Percentiles rank a stretch among this genome's conserved stretches.
These are phyloP conservation scores for Didymosphaeria variabile DNA, from an alignment of 2,329 filamentous ascomycete genomes.

Conservation along the genomic window DNA sequence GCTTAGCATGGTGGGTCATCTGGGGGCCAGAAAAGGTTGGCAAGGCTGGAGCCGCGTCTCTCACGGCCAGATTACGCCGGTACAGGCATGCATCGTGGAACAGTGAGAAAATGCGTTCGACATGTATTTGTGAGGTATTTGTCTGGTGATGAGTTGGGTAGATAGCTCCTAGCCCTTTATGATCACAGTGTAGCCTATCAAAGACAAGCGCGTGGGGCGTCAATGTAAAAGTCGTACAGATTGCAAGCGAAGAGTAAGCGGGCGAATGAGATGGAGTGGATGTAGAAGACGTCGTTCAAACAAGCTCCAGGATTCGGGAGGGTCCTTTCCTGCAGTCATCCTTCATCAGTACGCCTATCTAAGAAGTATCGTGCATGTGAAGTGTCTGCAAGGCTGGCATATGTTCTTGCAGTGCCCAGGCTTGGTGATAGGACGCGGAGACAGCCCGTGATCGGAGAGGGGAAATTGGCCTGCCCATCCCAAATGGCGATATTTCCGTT, in stretches of 20 bases:
- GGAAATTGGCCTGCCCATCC: too few relatives aligned
- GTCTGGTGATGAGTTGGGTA: not conserved
- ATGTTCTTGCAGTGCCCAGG: not conserved
- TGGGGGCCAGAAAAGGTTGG: constrained; percentile 8
- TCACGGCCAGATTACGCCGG: not conserved
- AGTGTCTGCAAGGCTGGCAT: not conserved
- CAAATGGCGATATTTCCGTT: not conserved
- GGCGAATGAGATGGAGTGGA: constrained; percentile 6
- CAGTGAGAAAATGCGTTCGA: not conserved
- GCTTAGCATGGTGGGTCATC: constrained; percentile 4
- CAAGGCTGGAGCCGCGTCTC: not conserved
- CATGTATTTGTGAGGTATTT: not conserved
- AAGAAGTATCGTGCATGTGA: not conserved
- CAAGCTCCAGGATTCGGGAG: constrained; percentile 11
- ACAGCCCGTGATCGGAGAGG: too few relatives aligned
- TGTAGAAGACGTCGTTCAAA: constrained; percentile 5
- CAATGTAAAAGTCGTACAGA: not conserved
- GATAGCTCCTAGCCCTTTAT: not conserved
- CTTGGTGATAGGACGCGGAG: not conserved
- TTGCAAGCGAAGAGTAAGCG: constrained; percentile 11
- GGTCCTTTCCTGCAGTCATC: not conserved
- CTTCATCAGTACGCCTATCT: not conserved
- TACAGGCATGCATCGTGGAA: not conserved
- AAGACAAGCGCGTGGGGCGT: not conserved
- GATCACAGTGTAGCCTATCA: not conserved